These are phyloP conservation scores for Tritrichomonas musculus DNA, from an alignment of 208 protist genomes.

Conservation along the genomic window DNA sequence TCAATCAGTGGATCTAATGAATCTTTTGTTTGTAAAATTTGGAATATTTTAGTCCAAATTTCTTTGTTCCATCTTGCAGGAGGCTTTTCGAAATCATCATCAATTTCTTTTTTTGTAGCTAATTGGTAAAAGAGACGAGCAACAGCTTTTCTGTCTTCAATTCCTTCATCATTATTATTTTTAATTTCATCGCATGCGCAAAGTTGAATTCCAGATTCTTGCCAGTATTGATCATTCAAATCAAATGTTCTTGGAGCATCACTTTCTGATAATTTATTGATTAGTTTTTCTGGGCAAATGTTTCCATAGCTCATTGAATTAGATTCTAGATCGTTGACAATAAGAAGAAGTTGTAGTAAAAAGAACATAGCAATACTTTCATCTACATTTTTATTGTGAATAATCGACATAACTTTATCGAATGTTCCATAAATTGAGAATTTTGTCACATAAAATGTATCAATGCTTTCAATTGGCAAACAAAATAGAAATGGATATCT, in stretches of 20 bases:
- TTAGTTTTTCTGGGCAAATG: background rate
- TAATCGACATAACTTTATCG: background rate
- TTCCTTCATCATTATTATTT: background rate
- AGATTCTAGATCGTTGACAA: background rate
- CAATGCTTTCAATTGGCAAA: too few species aligned
- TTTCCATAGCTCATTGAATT: background rate
- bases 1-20: too few species aligned
- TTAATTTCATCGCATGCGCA: background rate
- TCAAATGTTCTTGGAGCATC: background rate
- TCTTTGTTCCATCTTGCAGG: background rate
- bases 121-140: background rate
- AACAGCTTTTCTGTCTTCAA: background rate
- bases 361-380: background rate
- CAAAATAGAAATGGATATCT: too few species aligned
- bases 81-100: background rate
- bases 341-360: background rate
- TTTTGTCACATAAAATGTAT: background rate
- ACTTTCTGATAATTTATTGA: background rate
- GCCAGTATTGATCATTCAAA: background rate
- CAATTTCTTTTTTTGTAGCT: background rate
- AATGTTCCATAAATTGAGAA: background rate
- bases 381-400: background rate
- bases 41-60: background rate
- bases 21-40: background rate
- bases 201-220: background rate